Base-by-base conservation (phyloP, 768 basidiomycete species). In the Pholiota microspora region DNA sequence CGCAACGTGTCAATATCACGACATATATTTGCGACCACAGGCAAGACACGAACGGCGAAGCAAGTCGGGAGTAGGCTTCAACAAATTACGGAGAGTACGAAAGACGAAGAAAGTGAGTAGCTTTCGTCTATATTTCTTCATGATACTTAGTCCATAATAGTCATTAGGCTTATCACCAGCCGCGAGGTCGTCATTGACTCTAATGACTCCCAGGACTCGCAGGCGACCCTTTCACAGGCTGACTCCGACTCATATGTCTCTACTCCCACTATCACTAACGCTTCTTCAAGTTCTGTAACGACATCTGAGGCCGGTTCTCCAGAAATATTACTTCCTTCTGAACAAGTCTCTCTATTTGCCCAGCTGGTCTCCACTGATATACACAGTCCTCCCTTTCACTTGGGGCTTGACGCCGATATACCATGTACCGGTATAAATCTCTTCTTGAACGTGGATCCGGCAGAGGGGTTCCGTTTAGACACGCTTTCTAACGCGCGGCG, bases 11-110 rank as follows among this genome's bases (percentile, higher is more conserved):
- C 86, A 69, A 86, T 89, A 59, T 83, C 87, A 42, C 80, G 86
- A 54, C 81, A 84, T 65, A 88, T 89, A 63, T 77, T 75, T 64
- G 70, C 71, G 10, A 76, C 73, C 38, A 89, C 88, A 0, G 85
- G 88, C 3, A 81, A 82, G 63, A 71, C 73, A 50, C 75, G 88
- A 57, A 83, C 85, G 4, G 77, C 86, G 12, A 89, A 89, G 67
- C 88, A 89, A 68, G 87, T 89, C 44, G 87, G 88, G 52, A 86
- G 84, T 64, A 84, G 88, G 47, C 74, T 89, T 40, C 88, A 89
- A 64, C 87, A 89, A 63, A 78, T 89, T 49, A 74, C 85, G 54
- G 85, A 88, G 62, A 85, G 85, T 3, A 77, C 80, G 55, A 79
- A 81, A 50, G 86, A 85, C 36, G 83, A 82, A 62, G 73, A 79